phyloP scores from a whole-genome alignment of 2,329 filamentous ascomycete genomes.

The Aspergillus sp. region DNA sequence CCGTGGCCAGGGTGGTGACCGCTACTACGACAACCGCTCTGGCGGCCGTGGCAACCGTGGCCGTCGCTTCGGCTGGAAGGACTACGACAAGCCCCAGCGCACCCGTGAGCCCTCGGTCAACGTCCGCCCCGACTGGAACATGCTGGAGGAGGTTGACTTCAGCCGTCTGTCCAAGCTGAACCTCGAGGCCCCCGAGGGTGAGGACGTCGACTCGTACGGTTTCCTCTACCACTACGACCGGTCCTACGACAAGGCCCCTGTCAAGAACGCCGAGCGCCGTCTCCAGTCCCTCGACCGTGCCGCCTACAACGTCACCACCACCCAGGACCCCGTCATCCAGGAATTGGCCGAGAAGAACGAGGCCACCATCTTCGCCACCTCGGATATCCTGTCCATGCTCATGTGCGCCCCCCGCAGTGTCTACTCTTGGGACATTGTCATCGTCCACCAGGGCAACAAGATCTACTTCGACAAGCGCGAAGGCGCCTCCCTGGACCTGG shows the following conservation, averaged over 20 bases:
- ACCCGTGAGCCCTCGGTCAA: slow-evolving; percentile 96
- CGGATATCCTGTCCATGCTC: slow-evolving; percentile 97
- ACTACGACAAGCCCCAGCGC: slow-evolving; percentile 95
- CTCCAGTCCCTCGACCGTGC: slow-evolving; percentile 88
- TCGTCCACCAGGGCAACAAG: slow-evolving; percentile 90
- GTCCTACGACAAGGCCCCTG: slow-evolving; percentile 87
- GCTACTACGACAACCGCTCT: slow-evolving; percentile 69
- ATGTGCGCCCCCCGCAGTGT: slow-evolving; percentile 98
- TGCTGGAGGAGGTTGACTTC: slow-evolving; percentile 98
- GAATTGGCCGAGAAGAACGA: slow-evolving; percentile 95
- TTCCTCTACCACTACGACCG: slow-evolving; percentile 99
- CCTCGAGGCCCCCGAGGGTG: slow-evolving; percentile 89
- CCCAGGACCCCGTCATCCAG: slow-evolving; percentile 93
- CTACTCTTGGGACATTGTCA: slow-evolving; percentile 98
- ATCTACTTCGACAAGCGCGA: slow-evolving; percentile 99
- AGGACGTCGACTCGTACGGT: slow-evolving; percentile 92
- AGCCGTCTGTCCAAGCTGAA: slow-evolving; percentile 93
- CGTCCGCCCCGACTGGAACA: slow-evolving; percentile 91
- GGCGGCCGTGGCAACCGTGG: slow-evolving; percentile 71
- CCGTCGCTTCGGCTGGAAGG: slow-evolving; percentile 95
- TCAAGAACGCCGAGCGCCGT: slow-evolving; percentile 85
- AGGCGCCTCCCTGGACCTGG: slow-evolving; percentile 90
- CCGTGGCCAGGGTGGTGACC: slow-evolving; percentile 66
- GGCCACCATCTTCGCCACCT: slow-evolving; percentile 94
- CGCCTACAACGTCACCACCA: slow-evolving; percentile 97